A percentile compares a stretch with the other conserved stretches of the same genome.
Evolutionary conservation across 192 early-diverging fungal species (phyloP).

Genomic region (Coemansia reversa): DNA sequence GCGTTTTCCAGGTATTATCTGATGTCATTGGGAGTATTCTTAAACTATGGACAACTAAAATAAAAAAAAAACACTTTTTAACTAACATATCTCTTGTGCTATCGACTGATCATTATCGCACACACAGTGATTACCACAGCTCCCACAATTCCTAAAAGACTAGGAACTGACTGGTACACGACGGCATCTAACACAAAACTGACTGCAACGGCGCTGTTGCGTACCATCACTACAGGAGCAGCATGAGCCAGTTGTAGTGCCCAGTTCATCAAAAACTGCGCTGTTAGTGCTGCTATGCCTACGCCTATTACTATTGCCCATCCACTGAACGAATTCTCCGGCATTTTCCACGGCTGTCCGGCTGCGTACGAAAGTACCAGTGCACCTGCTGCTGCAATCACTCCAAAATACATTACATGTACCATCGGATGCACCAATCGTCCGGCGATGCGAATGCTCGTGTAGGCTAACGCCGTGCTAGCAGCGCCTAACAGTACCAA

Average conservation of each 20-base stretch:
- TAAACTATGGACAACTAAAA: too few species aligned
- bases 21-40: too few species aligned
- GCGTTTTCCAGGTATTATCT: too few species aligned
- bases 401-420: conserved; percentile 34
- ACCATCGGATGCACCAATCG: conserved; percentile 18
- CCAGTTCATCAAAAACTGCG: conserved; percentile 33
- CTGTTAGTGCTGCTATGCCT: conserved; percentile 13
- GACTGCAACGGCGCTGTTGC: conserved; percentile 27
- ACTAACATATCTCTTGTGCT: too few species aligned
- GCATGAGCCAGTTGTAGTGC: conserved; percentile 29
- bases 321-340: background rate
- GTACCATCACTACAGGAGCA: conserved; percentile 30
- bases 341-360: conserved; percentile 8
- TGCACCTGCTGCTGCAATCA: conserved; percentile 12
- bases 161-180: conserved; percentile 15
- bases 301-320: conserved; percentile 9
- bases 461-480: conserved; percentile 19
- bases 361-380: background rate
- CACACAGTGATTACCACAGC: conserved; percentile 16
- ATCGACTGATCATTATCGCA: too few species aligned
- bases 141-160: conserved; percentile 9
- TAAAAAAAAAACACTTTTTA: too few species aligned
- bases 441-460: conserved; percentile 32
- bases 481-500: conserved; percentile 21
- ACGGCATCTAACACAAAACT: conserved; percentile 18